A percentile compares a stretch with the other conserved stretches of the same genome.
These are phyloP conservation scores for Rauvolfia tetraphylla DNA, from an alignment of 257 asterid genomes.

Conservation along the genomic window DNA sequence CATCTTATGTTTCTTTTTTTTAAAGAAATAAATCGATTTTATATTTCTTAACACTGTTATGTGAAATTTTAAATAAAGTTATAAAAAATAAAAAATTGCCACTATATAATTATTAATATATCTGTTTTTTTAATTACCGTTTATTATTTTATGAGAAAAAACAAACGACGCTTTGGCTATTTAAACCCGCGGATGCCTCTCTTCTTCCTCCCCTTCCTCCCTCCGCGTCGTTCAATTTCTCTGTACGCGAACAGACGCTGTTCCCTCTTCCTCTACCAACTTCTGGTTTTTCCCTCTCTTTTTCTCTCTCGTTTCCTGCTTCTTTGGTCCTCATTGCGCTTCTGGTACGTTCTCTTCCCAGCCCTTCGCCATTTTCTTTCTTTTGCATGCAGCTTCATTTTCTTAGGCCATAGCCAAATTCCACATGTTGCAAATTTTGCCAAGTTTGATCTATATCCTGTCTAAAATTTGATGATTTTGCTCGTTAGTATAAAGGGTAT, in stretches of 20 bases:
- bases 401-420: background rate
- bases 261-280: background rate
- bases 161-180: constrained; percentile 27
- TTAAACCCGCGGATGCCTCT: constrained; percentile 19
- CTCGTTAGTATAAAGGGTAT: background rate
- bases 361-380: background rate
- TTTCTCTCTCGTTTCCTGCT: background rate
- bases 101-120: too few relatives aligned
- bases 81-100: too few relatives aligned
- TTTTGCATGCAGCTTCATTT: background rate
- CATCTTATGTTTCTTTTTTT: too few relatives aligned
- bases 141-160: constrained; percentile 1
- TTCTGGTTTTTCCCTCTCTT: background rate
- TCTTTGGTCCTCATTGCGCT: constrained; percentile 8
- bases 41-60: too few relatives aligned
- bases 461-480: background rate
- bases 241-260: background rate
- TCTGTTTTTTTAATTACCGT: too few relatives aligned
- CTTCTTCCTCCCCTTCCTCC: constrained; percentile 30
- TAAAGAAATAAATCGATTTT: too few relatives aligned
- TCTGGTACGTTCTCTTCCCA: constrained; percentile 19
- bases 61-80: too few relatives aligned
- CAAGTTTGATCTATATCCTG: background rate
- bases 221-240: constrained; percentile 8
- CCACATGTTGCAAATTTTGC: background rate